phyloP scores from a whole-genome alignment of 2,329 filamentous ascomycete species.

The Dothistroma pini region DNA sequence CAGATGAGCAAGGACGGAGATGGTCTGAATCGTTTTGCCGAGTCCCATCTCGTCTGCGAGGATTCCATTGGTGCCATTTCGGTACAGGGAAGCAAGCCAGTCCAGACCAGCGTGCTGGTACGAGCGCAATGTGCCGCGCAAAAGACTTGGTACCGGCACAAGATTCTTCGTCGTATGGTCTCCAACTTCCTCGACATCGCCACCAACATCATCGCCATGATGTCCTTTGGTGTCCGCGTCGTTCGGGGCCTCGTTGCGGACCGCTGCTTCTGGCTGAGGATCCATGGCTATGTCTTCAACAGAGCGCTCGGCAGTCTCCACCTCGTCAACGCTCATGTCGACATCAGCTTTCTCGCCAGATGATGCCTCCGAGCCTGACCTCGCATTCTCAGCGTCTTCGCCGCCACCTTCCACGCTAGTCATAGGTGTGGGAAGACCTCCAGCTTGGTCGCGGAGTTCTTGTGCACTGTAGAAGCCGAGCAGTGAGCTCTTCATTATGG shows the following conservation, averaged over 20 bases:
- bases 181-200: conserved; percentile 30
- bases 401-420: conserved; percentile 32
- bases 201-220: conserved; percentile 31
- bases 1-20: conserved; percentile 85
- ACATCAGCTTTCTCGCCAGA: conserved; percentile 10
- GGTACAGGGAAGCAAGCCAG: conserved; percentile 91
- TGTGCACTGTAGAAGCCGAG: conserved; percentile 30
- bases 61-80: conserved; percentile 91
- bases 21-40: conserved; percentile 97
- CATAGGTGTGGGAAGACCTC: conserved; percentile 32
- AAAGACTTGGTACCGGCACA: conserved; percentile 59
- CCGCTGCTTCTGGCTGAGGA: conserved; percentile 29
- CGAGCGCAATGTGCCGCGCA: conserved; percentile 85
- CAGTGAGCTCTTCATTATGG: conserved; percentile 17
- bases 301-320: not conserved
- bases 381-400: conserved; percentile 19
- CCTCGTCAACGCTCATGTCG: not conserved
- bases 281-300: conserved; percentile 26
- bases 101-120: conserved; percentile 98
- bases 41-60: conserved; percentile 98
- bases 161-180: conserved; percentile 20
- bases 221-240: not conserved
- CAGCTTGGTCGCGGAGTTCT: conserved; percentile 25
- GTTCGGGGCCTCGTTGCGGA: not conserved
- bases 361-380: conserved; percentile 19